A percentile compares a stretch with the other conserved stretches of the same genome.
Evolutionary conservation across 2,329 filamentous ascomycete species (phyloP).

Genomic region (Colletotrichum australisinense): DNA sequence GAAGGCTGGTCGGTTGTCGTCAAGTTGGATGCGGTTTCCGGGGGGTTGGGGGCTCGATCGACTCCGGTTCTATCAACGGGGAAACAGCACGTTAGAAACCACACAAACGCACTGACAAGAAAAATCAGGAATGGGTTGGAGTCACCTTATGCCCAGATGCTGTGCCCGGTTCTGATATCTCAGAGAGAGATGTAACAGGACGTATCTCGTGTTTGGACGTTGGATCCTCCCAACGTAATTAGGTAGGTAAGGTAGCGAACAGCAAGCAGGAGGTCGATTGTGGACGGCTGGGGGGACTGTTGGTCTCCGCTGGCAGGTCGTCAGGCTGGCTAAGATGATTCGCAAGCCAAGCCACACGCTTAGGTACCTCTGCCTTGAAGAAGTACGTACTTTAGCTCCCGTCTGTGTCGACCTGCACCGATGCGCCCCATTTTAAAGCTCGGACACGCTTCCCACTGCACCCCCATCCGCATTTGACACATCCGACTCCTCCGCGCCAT

Average conservation of each 20-base stretch:
- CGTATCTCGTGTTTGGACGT: conserved; percentile 3
- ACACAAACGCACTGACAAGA: background rate
- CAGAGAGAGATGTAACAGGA: conserved; percentile 10
- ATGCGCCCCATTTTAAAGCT: conserved; percentile 16
- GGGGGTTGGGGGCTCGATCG: conserved; percentile 22
- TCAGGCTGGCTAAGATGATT: conserved; percentile 23
- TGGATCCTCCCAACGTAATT: background rate
- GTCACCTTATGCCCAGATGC: conserved; percentile 22
- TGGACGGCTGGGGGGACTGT: conserved; percentile 14
- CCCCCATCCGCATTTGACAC: background rate
- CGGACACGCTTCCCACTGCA: background rate
- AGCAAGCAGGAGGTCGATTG: background rate
- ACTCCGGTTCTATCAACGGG: conserved; percentile 3
- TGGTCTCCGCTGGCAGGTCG: conserved; percentile 17
- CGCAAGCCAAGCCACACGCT: conserved; percentile 21
- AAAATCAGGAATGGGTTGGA: background rate
- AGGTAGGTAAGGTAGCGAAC: background rate
- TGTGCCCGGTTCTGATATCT: conserved; percentile 20
- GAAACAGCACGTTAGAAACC: conserved; percentile 6
- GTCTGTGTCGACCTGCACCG: conserved; percentile 5
- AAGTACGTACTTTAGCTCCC: conserved; percentile 14
- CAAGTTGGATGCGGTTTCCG: conserved; percentile 11
- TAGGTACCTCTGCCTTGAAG: background rate
- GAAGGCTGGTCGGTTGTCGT: conserved; percentile 7
- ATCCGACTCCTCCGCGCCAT: conserved; percentile 21